Evolutionary conservation across 768 basidiomycete genomes (phyloP), one percentile per base, ranked within the genome.

Genomic region (Hirschioporus abietinus): DNA sequence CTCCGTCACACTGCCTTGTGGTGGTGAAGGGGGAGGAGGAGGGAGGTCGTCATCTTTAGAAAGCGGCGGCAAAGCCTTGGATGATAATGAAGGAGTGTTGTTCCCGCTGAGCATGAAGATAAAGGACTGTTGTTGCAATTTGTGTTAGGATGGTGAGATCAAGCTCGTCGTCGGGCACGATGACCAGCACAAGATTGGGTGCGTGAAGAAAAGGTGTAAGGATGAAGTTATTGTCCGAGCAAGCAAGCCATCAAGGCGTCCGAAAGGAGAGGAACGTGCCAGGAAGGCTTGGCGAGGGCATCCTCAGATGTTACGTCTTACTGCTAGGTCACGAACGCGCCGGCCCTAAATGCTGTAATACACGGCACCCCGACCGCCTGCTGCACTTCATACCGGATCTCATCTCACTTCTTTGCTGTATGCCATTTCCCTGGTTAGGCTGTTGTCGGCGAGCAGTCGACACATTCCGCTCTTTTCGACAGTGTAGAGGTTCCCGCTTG

Each of bases 21-120:
- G 59, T 24, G 74, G 73, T 4, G 74, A 52, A 52, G 42, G 42
- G 4, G 42, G 75, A 12, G 69, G 75, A 12, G 69, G 70, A 30
- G 79, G 78, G 0, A 78, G 72, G 63, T 72, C 73, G 57, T 75
- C 74, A 64, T 73, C 73, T 64, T 68, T 72, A 62, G 66, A 68
- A 65, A 73, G 68, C 23, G 73, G 67, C 18, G 75, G 73, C n/a
- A 77, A 67, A n/a, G 78, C 70, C 64, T 75, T 77, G 64, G 42
- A 52, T 6, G 42, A 52, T 52, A 15, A 5, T 52, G 42, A 52
- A 52, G 42, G 42, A 52, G 42, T 52, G 42, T 52, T 52, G 42
- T 52, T 52, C 12, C 42, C 42, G 20, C 42, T 52, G 42, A 52
- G 42, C 42, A 52, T 52, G 42, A 52, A 52, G 42, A 15, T 10